phyloP scores from a whole-genome alignment of 768 basidiomycete species.

The Gloeopeniophorella convolvens region DNA sequence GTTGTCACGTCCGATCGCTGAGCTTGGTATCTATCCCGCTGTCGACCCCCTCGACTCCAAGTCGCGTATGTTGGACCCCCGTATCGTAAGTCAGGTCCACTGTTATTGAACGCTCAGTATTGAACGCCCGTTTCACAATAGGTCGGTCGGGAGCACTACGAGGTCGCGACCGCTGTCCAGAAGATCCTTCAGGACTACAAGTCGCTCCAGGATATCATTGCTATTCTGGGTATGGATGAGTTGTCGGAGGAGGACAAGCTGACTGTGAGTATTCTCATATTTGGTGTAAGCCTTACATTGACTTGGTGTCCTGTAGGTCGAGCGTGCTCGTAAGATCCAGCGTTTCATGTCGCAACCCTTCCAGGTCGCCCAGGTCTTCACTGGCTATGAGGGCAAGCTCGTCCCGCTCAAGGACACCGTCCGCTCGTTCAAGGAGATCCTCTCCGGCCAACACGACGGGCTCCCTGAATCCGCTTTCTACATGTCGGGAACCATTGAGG shows the following conservation, averaged over 20 bases:
- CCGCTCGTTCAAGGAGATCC: slow-evolving; percentile 97
- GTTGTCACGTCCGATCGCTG: slow-evolving; percentile 97
- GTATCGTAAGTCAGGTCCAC: slow-evolving; percentile 91
- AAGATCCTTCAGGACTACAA: slow-evolving; percentile 98
- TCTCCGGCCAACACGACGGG: slow-evolving; percentile 79
- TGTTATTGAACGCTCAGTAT: too few species aligned
- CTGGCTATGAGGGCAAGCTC: slow-evolving; percentile 97
- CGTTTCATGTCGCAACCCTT: slow-evolving; percentile 99
- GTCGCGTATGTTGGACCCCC: slow-evolving; percentile 99
- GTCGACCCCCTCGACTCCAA: slow-evolving; percentile 99
- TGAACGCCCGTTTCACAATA: too few species aligned
- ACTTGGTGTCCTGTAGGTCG: slow-evolving; percentile 50
- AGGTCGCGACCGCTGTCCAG: slow-evolving; percentile 93
- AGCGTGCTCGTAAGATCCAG: slow-evolving; percentile 97
- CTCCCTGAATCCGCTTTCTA: slow-evolving; percentile 98
- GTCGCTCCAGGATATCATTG: slow-evolving; percentile 98
- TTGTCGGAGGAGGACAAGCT: slow-evolving; percentile 99
- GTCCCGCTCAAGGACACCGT: slow-evolving; percentile 94
- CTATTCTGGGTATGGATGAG: slow-evolving; percentile 99
- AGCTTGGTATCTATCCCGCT: slow-evolving; percentile 99
- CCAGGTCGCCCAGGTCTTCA: slow-evolving; percentile 99
- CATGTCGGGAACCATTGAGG: slow-evolving; percentile 97
- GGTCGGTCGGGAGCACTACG: slow-evolving; percentile 91
- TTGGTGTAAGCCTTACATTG: background rate
- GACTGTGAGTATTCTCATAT: slow-evolving; percentile 53